phyloP scores from a whole-genome alignment of 768 basidiomycete species.

The Paxillus ammoniavirescens region DNA sequence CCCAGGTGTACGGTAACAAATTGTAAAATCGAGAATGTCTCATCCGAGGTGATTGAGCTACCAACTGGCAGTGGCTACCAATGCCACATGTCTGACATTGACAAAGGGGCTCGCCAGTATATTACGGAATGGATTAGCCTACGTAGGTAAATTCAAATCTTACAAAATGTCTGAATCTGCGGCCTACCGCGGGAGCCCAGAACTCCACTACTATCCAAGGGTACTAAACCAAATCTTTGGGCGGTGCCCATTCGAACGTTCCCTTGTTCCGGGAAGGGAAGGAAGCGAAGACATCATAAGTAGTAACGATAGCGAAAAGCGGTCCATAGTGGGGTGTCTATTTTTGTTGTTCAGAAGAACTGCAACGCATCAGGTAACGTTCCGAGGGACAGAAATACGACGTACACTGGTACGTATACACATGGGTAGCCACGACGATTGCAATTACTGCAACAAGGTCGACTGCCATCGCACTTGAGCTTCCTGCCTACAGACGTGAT shows the following conservation, averaged over 20 bases:
- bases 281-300: slow-evolving; percentile 16
- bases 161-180: slow-evolving; percentile 10
- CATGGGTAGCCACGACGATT: slow-evolving; percentile 58
- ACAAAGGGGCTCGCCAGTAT: slow-evolving; percentile 3
- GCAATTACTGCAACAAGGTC: slow-evolving; percentile 67
- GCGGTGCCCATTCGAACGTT: slow-evolving; percentile 19
- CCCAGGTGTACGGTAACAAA: slow-evolving; percentile 16
- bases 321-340: slow-evolving; percentile 21
- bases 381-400: slow-evolving; percentile 12
- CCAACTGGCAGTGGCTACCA: too few species aligned
- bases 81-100: neutral
- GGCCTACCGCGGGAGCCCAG: slow-evolving; percentile 10
- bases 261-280: slow-evolving; percentile 11
- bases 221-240: neutral
- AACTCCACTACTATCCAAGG: slow-evolving; percentile 1
- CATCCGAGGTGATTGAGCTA: slow-evolving; percentile 30
- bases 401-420: slow-evolving; percentile 65
- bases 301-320: too few species aligned
- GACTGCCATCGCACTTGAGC: slow-evolving; percentile 67
- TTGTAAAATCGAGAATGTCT: slow-evolving; percentile 11
- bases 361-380: slow-evolving; percentile 13
- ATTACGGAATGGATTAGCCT: slow-evolving; percentile 27
- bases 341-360: slow-evolving; percentile 31
- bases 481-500: slow-evolving; percentile 50
- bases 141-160: slow-evolving; percentile 22